Conservation (phyloP, 495 filamentous ascomycete species). For the Neurospora sp. region DNA sequence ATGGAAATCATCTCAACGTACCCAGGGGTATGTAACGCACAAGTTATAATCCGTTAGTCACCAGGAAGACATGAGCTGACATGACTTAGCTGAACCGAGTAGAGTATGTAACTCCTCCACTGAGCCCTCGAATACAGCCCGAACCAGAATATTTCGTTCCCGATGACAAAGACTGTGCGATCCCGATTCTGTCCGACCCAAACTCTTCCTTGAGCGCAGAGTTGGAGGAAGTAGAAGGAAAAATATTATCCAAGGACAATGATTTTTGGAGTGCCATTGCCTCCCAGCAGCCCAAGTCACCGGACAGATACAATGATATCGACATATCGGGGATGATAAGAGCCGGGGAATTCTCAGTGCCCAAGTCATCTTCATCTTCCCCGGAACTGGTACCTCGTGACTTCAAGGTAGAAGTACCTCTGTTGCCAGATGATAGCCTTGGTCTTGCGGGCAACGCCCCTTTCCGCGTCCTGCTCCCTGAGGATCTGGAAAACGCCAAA, state of each 20-base stretch:
- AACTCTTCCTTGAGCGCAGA: conserved; percentile 38
- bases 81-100: conserved; percentile 11
- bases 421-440: conserved; percentile 6
- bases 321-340: conserved; percentile 15
- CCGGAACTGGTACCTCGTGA: conserved; percentile 5
- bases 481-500: conserved; percentile 14
- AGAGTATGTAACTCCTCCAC: conserved; percentile 46
- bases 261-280: conserved; percentile 10
- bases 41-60: neutral
- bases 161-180: conserved; percentile 32
- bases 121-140: conserved; percentile 39
- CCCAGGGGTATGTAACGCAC: conserved; percentile 25
- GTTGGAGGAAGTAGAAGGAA: conserved; percentile 33
- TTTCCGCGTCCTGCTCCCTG: conserved; percentile 5
- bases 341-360: conserved; percentile 8
- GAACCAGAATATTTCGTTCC: conserved; percentile 33
- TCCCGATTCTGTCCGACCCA: conserved; percentile 46
- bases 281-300: neutral
- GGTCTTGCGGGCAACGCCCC: conserved; percentile 1
- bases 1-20: conserved; percentile 18
- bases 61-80: conserved; percentile 1
- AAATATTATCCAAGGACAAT: conserved; percentile 10
- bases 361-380: neutral
- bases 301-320: conserved; percentile 13
- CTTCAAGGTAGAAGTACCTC: conserved; percentile 17